A percentile compares a stretch with the other conserved stretches of the same genome.
Conservation (phyloP, 148 eudicot species). For the Bassia scoparia region DNA sequence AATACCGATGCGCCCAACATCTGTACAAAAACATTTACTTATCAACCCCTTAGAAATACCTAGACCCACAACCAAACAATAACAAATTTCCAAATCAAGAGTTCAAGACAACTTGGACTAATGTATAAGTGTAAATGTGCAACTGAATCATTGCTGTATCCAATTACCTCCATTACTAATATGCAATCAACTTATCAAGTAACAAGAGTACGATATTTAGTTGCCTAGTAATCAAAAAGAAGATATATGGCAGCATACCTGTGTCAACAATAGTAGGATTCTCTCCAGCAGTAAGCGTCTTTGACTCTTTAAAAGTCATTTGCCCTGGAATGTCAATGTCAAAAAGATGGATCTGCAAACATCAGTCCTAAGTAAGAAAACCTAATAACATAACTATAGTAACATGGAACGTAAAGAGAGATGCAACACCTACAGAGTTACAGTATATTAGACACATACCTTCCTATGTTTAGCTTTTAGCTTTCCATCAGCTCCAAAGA, state of each 20-base stretch:
- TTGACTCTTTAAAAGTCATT: constrained; percentile 62
- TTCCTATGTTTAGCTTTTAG: constrained; percentile 74
- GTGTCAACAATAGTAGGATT: constrained; percentile 71
- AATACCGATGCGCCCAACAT: constrained; percentile 72
- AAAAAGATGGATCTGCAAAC: constrained; percentile 62
- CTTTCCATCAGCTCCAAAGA: constrained; percentile 59
- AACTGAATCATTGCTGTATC: not conserved
- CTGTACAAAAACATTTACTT: constrained; percentile 28
- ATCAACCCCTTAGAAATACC: constrained; percentile 7
- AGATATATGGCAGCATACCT: constrained; percentile 35
- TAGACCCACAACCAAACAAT: not conserved
- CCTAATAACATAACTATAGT: not conserved
- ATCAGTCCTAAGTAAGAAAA: not conserved
- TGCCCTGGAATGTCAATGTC: constrained; percentile 72
- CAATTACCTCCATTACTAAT: not conserved
- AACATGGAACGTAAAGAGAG: not conserved
- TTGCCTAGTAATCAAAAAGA: not conserved
- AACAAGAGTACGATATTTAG: not conserved
- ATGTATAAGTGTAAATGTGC: not conserved
- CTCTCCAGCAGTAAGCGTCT: constrained; percentile 69
- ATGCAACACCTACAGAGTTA: constrained; percentile 19
- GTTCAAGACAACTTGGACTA: not conserved
- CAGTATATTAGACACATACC: constrained; percentile 36
- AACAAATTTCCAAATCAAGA: not conserved
- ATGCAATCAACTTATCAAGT: too few species aligned